Conservation (phyloP, 352 stramenopile genomes). For the Pythium monospermum region DNA sequence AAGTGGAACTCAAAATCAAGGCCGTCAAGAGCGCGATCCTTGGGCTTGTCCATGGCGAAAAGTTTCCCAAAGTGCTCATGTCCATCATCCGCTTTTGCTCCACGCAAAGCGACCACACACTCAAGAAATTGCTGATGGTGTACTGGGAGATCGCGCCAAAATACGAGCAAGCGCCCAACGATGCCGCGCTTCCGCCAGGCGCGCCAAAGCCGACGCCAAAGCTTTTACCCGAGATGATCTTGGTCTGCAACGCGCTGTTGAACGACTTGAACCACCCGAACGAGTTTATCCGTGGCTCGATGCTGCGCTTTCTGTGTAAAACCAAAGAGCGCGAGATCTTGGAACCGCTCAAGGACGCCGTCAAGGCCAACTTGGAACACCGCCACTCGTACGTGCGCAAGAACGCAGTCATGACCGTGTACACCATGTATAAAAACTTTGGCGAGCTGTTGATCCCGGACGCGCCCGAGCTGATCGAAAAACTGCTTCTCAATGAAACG, state of each 20-base stretch:
- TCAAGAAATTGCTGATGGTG: constrained; percentile 99
- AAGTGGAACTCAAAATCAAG: constrained; percentile 95
- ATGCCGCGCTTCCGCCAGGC: constrained; percentile 18
- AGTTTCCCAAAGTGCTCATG: constrained; percentile 98
- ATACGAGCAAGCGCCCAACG: constrained; percentile 82
- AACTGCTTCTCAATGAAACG: constrained; percentile 93
- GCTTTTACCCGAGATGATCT: constrained; percentile 99
- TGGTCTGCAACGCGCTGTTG: constrained; percentile 99
- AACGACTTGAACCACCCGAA: constrained; percentile 99
- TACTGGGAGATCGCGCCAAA: constrained; percentile 99
- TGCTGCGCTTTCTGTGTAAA: constrained; percentile 99
- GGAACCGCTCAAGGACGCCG: constrained; percentile 82
- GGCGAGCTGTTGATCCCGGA: constrained; percentile 95
- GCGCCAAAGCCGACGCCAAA: constrained; percentile 71
- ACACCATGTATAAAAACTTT: constrained; percentile 97
- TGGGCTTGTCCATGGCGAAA: constrained; percentile 96
- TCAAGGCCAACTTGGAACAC: constrained; percentile 98
- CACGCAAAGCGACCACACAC: constrained; percentile 97
- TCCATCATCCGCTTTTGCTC: constrained; percentile 99
- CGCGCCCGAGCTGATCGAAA: constrained; percentile 96
- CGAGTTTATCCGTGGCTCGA: constrained; percentile 99
- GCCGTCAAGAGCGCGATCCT: constrained; percentile 99
- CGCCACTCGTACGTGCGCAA: constrained; percentile 98
- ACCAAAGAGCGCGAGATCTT: constrained; percentile 97
- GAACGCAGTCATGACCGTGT: constrained; percentile 98